Base-by-base conservation (phyloP, 176 grass and related monocot species). In the Oropetium thomaeum region DNA sequence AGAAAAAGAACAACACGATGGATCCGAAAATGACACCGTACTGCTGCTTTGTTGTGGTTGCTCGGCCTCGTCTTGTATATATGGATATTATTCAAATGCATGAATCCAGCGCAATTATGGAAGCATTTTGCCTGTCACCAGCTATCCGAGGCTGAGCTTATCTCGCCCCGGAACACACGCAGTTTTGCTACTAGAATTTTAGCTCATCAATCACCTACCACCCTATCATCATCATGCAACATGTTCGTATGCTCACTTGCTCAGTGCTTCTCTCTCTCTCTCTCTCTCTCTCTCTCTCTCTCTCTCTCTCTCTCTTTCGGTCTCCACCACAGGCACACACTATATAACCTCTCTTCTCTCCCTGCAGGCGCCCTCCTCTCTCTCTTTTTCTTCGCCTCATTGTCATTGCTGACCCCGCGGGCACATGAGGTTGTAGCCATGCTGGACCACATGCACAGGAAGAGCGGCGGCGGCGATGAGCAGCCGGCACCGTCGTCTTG, bases 351-450 rank as follows among this genome's bases (percentile, higher is more conserved):
- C 67, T 34, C 74, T 2, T 68, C 49, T 66, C 74, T 60, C 6
- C 67, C 40, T 60, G n/a, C n/a, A n/a, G 27, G 59, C 75, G 60
- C 49, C 5, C 66, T 41, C 78, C 30, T 14, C 0, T 30, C 2
- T 58, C 20, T 17, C 3, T 2, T 2, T 19, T 9, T 27, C 22
- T 58, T 28, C 29, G 2, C 2, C 1, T n/a, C 8, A 7, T 4
- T 9, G 7, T 8, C 0, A 7, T 57, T 27, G 23, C 9, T 27
- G 53, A 57, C 0, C 20, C 15, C 5, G 3, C 20, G 14, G 5
- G 45, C 47, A 60, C 72, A 87, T 87, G 85, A 81, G 16, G 70
- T 19, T 30, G 38, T 27, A 55, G 86, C 68, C 32, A 88, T 88
- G 86, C 80, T 42, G 19, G 73, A 77, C 33, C 73, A 69, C 53